Percentiles rank a stretch among this genome's conserved stretches.
phyloP scores from a whole-genome alignment of 805 yeast species.

The Cyberlindnera lachancei region DNA sequence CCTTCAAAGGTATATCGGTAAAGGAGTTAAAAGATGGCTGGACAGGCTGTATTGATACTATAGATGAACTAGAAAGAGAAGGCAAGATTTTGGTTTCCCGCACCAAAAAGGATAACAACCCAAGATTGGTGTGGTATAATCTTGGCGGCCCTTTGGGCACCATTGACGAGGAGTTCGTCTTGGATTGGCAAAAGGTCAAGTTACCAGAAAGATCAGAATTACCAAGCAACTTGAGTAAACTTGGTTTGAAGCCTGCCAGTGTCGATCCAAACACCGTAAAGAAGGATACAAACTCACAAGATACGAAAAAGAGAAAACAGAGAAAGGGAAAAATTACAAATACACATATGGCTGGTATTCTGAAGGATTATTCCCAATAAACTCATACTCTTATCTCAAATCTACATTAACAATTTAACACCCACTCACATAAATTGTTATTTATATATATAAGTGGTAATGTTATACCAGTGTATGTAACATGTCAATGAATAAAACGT shows the following conservation, averaged over 20 bases:
- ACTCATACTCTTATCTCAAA: not conserved
- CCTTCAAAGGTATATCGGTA: conserved; percentile 82
- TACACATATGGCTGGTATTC: conserved; percentile 92
- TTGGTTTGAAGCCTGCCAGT: conserved; percentile 93
- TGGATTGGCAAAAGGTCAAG: conserved; percentile 71
- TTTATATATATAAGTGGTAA: too few relatives aligned
- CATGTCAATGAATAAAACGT: too few relatives aligned
- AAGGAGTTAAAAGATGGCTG: conserved; percentile 78
- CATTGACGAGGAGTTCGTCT: conserved; percentile 75
- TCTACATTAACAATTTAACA: too few relatives aligned
- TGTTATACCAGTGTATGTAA: too few relatives aligned
- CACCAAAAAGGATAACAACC: conserved; percentile 88
- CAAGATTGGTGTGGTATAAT: conserved; percentile 90
- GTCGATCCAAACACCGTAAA: conserved; percentile 95
- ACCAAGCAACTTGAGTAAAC: conserved; percentile 67
- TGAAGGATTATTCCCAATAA: conserved; percentile 59
- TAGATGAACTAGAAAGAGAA: conserved; percentile 70
- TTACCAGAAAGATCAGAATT: conserved; percentile 79
- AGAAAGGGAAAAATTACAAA: conserved; percentile 92
- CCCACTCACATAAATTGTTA: too few relatives aligned
- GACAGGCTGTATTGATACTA: conserved; percentile 79
- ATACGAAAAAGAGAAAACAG: conserved; percentile 73
- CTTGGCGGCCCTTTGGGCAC: conserved; percentile 63
- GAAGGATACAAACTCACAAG: conserved; percentile 49
- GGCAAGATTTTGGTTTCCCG: conserved; percentile 75